Base-by-base conservation (phyloP, 306 rosid genomes). In the Vigna angularis region DNA sequence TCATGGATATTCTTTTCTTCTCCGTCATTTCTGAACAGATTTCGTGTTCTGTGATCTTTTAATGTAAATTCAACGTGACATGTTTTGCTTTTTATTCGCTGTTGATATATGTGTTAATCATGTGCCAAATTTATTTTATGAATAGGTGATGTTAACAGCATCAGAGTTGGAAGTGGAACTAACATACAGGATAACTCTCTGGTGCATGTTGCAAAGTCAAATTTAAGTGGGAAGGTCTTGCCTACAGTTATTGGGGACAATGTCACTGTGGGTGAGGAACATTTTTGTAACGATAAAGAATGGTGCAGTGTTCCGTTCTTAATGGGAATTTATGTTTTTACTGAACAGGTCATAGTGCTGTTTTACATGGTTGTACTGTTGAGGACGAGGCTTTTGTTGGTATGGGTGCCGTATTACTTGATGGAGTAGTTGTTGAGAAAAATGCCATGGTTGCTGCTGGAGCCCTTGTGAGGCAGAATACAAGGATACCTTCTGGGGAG, bases 341-440 rank as follows among this genome's bases (percentile, higher is more conserved):
- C 66, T 48, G 79, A 55, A 53, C 86, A 94, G 97, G 97, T 77
- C 98, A 92, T 59, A 89, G 93, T 84, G 97, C 93, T 64, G 93
- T 94, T 77, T 26, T 94, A 66, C 97, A 94, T 70, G 97, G 98
- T 59, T 94, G 98, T 68, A 94, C 97, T 32, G 88, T 94, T 49
- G 95, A 94, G 79, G 97, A 92, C 68, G 97, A 90, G 84, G 95
- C 98, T 67, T 94, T 92, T 90, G 97, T 94, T 18, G 98, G 97
- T 24, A 90, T 92, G 97, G 95, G 97, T 63, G 97, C 97, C 32
- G 88, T 85, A 30, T 76, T 94, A 57, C 98, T 94, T 51, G 98
- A 94, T 82, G 98, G 98, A 45, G 97, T 88, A 11, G 52, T 81
- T 75, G 93, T 94, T 51, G 98, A 92, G 89, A 94, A 86, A 82